Percentiles rank a stretch among this genome's conserved stretches.
Conservation (phyloP, 1,284 basidiomycete genomes). For the Leccinum subrobustum region DNA sequence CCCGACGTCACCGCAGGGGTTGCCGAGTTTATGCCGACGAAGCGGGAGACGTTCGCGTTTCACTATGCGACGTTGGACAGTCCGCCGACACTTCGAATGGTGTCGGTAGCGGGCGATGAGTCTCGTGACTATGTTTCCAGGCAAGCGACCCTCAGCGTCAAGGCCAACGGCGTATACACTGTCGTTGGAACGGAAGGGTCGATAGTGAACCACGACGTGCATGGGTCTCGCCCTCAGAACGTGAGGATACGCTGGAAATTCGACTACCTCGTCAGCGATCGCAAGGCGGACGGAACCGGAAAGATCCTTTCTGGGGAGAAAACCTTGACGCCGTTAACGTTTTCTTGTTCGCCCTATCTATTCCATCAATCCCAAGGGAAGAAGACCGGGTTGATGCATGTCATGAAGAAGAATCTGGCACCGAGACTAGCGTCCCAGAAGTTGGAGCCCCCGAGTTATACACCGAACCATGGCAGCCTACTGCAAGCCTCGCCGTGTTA, state of each 20-base stretch:
- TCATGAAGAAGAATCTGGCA: constrained; percentile 65
- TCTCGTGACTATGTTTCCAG: constrained; percentile 69
- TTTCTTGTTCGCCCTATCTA: constrained; percentile 69
- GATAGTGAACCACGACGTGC: constrained; percentile 13
- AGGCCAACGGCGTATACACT: constrained; percentile 69
- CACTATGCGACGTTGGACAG: constrained; percentile 71
- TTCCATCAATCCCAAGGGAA: constrained; percentile 63
- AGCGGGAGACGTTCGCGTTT: constrained; percentile 59
- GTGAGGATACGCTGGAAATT: constrained; percentile 67
- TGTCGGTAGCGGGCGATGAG: constrained; percentile 64
- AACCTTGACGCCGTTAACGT: constrained; percentile 65
- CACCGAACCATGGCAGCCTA: background rate
- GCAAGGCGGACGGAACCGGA: constrained; percentile 44
- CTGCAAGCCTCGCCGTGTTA: constrained; percentile 4
- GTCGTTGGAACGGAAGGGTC: constrained; percentile 61
- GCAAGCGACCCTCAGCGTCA: constrained; percentile 65
- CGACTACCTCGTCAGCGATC: constrained; percentile 70
- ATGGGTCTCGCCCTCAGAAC: constrained; percentile 21
- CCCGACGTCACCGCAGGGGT: constrained; percentile 37
- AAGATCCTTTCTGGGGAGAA: constrained; percentile 61
- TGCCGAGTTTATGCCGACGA: constrained; percentile 63
- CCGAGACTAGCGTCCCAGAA: constrained; percentile 60
- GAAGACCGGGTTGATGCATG: constrained; percentile 63
- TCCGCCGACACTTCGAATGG: constrained; percentile 61
- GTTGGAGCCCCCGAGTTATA: constrained; percentile 42